These are phyloP conservation scores for Avena atlantica DNA, from an alignment of 176 grass and related monocot species.

Conservation along the genomic window DNA sequence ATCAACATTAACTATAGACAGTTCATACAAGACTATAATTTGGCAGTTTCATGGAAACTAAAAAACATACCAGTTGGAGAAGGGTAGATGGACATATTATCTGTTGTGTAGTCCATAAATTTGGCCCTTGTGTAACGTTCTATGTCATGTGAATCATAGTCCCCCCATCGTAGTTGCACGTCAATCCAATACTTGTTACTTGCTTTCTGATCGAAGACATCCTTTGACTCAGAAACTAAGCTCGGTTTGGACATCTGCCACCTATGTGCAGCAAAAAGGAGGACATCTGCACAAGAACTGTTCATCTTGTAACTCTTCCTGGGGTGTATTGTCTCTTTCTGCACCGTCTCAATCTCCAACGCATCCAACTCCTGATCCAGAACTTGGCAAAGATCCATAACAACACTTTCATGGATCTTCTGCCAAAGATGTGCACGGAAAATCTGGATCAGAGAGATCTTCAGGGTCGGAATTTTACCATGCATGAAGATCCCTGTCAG, in stretches of 20 bases:
- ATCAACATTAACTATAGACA: constrained; percentile 33
- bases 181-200: constrained; percentile 99
- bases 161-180: constrained; percentile 96
- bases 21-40: neutral
- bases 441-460: constrained; percentile 98
- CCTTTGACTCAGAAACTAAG: constrained; percentile 94
- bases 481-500: constrained; percentile 97
- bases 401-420: constrained; percentile 99
- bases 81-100: constrained; percentile 99
- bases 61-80: constrained; percentile 86
- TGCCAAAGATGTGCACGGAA: constrained; percentile 99
- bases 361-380: constrained; percentile 95
- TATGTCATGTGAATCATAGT: constrained; percentile 99
- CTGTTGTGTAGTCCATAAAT: constrained; percentile 99
- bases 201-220: constrained; percentile 96
- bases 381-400: constrained; percentile 99
- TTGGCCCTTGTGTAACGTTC: constrained; percentile 98
- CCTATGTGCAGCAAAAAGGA: constrained; percentile 94
- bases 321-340: constrained; percentile 98
- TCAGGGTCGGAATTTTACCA: constrained; percentile 93
- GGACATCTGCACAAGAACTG: constrained; percentile 92
- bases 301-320: constrained; percentile 99
- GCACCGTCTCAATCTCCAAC: constrained; percentile 96
- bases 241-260: constrained; percentile 99
- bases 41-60: constrained; percentile 14